Base-by-base conservation (phyloP, 1,284 basidiomycete species). In the Cerioporus squamosus region DNA sequence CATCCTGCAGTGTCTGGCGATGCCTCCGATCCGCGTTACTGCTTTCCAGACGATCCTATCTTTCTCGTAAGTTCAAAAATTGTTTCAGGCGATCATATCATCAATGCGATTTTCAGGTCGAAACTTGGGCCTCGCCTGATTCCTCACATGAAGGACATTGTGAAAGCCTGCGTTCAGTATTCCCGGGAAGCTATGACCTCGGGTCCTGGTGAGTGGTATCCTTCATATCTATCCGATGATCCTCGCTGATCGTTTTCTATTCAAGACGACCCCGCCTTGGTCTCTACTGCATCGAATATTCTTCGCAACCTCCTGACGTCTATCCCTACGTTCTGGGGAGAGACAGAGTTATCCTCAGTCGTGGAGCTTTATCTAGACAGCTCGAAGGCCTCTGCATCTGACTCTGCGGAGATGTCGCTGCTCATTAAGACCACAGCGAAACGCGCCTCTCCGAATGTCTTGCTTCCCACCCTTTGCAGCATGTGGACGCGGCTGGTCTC, bases 111-210 rank as follows among this genome's bases (percentile, higher is more conserved):
- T 12, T 31, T 5, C 63, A 94, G 93, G 22, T 73, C 79, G 18
- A 88, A 87, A 54, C 82, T 96, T n/a, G 93, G 92, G 0, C 93
- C 94, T 20, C 87, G 95, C 0, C 80, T 93, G 49, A 93, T 97
- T 51, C 93, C 95, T 6, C 83, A 86, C 74, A 88, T 95, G 72
- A 86, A 86, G 55, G 80, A 84, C n/a, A 82, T 95, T 47, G 80
- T 92, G 31, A 75, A 83, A 7, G 79, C 85, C 51, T 85, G 84
- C 59, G 77, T 87, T 26, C 62, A 70, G 9, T 68, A 87, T 40
- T 75, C 89, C 44, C 77, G 77, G 17, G 72, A 74, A 36, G 70
- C 77, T 23, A 66, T 73, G 6, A 3, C 47, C 53, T 73, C 77
- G 71, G 69, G 63, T 66, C 66, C 59, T 38, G 65, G 73, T 74